Percentiles rank a stretch among this genome's conserved stretches.
Conservation (phyloP, 352 stramenopile species). For the Pythium vanterpoolii region DNA sequence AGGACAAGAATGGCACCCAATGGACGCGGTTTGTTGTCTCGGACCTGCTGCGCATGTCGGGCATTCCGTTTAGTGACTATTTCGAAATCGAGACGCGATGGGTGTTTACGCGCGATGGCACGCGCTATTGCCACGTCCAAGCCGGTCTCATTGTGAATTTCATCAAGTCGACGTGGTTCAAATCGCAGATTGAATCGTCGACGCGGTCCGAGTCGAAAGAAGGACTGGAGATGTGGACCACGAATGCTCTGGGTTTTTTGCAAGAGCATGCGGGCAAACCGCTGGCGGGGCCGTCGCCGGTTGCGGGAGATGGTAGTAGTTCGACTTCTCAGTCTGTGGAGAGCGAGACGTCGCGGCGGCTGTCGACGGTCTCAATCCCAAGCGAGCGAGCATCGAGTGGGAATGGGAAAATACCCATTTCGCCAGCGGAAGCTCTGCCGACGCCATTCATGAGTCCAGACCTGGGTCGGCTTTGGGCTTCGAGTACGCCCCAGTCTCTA, state of each 20-base stretch:
- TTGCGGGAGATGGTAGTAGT: no score
- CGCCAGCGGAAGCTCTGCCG: background rate
- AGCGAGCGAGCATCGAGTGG: no score
- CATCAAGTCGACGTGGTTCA: conserved; percentile 81
- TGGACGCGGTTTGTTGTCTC: conserved; percentile 55
- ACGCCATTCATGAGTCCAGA: background rate
- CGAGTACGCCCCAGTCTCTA: conserved; percentile 5
- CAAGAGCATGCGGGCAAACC: conserved; percentile 22
- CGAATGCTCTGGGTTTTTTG: conserved; percentile 47
- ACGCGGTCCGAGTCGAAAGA: conserved; percentile 72
- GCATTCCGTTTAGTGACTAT: conserved; percentile 80
- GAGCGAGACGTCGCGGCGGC: background rate
- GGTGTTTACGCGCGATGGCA: conserved; percentile 70
- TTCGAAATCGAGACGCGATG: conserved; percentile 83
- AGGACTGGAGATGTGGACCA: conserved; percentile 55
- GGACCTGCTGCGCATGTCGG: conserved; percentile 60
- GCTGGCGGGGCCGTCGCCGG: background rate
- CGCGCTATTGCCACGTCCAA: conserved; percentile 74
- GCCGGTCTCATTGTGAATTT: conserved; percentile 72
- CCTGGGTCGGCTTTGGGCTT: background rate
- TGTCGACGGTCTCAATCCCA: no score
- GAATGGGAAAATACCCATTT: no score
- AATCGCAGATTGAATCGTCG: conserved; percentile 79
- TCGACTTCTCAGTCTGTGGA: background rate
- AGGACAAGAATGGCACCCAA: conserved; percentile 9